Conservation (phyloP, 1,284 basidiomycete genomes). For the Tausonia pullulans region DNA sequence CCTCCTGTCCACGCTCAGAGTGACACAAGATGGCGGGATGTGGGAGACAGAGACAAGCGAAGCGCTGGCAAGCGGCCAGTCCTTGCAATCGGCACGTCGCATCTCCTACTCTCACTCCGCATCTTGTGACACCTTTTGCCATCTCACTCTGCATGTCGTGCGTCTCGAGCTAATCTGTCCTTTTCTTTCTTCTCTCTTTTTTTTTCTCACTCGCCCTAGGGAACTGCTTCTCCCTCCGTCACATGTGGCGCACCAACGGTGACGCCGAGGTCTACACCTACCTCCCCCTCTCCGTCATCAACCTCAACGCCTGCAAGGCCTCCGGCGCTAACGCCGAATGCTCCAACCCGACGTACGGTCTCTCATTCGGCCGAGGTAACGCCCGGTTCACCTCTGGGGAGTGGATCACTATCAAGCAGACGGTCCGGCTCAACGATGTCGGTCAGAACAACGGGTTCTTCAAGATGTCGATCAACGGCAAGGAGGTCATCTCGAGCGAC, state of each 20-base stretch:
- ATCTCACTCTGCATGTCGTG: not conserved
- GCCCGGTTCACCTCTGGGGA: slow-evolving; percentile 53
- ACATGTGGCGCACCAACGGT: slow-evolving; percentile 31
- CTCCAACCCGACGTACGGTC: slow-evolving; percentile 47
- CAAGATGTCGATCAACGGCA: not conserved
- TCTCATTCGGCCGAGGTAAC: slow-evolving; percentile 60
- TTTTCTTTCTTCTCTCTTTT: not conserved
- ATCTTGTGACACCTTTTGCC: not conserved
- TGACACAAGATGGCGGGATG: no score
- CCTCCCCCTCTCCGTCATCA: slow-evolving; percentile 3
- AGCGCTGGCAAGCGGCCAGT: no score
- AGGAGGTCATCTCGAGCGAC: no score
- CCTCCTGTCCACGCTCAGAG: not conserved
- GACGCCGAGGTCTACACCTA: slow-evolving; percentile 13
- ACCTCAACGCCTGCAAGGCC: slow-evolving; percentile 12
- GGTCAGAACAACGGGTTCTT: slow-evolving; percentile 35
- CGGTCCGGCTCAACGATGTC: slow-evolving; percentile 51
- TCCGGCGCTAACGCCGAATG: slow-evolving; percentile 39
- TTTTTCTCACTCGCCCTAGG: not conserved
- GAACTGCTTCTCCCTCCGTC: slow-evolving; percentile 28
- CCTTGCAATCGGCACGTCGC: no score
- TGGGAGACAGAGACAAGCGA: no score
- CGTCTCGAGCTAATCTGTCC: not conserved
- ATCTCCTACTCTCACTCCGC: no score
- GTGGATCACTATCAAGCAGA: slow-evolving; percentile 51